Base-by-base conservation (phyloP, 2,329 filamentous ascomycete genomes). In the Ascochyta rabiei region DNA sequence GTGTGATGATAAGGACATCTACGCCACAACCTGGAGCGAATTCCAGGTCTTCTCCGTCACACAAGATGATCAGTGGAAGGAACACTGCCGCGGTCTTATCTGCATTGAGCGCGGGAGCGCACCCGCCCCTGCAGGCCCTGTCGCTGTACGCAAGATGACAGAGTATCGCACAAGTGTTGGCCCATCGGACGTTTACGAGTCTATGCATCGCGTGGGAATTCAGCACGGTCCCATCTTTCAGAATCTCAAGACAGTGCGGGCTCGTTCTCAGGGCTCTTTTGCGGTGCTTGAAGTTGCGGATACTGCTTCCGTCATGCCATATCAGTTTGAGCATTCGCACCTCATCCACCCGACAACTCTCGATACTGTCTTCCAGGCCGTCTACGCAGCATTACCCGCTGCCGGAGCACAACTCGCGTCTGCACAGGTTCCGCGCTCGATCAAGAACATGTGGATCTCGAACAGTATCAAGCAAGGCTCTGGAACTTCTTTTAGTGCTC, bases 21-120 rank as follows among this genome's bases (percentile, higher is more conserved):
- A 33, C 19, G 49, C 46, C 23, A 34, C 44, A 38, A 7, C 4
- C n/a, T 60, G 61, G 61, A 48, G 52, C 7, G 50, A 67, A 19
- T 67, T 65, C 41, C 44, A 42, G 4, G 52, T 67, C 13, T 67
- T 49, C 39, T 64, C 61, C 2, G 53, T 56, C 33, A 63, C 56
- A 9, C 16, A 45, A 9, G 42, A 56, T 15, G 51, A 48, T 8
- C 49, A 50, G 1, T 63, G 63, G 61, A 56, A 37, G 1, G 53
- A 64, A 47, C 58, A 64, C 26, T 64, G 61, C 24, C 37, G 45
- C 6, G 63, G 63, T 4, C 37, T 58, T 6, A 56, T 62, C 24
- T 53, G 51, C 6, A 43, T 49, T 12, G 37, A 49, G 16, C 19
- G 26, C 16, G 47, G 19, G 6, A 43, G 38, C n/a, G 12, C 6